phyloP scores from a whole-genome alignment of 2,329 filamentous ascomycete genomes.

The Colletotrichum trifolii region DNA sequence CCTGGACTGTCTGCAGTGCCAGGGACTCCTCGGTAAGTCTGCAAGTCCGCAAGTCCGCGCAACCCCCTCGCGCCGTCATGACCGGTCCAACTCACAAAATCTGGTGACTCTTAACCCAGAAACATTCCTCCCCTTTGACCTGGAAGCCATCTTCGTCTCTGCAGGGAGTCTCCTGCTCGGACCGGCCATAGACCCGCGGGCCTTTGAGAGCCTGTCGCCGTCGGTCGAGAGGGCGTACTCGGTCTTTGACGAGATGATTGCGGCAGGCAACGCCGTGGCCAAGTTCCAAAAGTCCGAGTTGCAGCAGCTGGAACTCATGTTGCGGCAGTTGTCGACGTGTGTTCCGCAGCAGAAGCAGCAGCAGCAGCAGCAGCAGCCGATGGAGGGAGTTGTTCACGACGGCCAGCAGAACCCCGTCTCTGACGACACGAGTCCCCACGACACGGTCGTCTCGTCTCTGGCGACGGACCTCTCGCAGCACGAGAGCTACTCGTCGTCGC shows the following conservation, averaged over 20 bases:
- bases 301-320: conserved; percentile 55
- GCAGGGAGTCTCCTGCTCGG: conserved; percentile 54
- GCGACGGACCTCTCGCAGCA: conserved; percentile 13
- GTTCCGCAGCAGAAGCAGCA: not conserved
- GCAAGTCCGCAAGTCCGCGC: too few species aligned
- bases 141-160: conserved; percentile 57
- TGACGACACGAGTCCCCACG: conserved; percentile 2
- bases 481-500: conserved; percentile 33
- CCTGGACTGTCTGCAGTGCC: conserved; percentile 54
- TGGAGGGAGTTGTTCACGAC: not conserved
- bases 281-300: conserved; percentile 56
- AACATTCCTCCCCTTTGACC: conserved; percentile 60
- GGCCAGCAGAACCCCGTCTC: not conserved
- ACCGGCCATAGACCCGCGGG: conserved; percentile 47
- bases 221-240: conserved; percentile 55
- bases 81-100: not conserved
- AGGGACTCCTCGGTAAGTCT: conserved; percentile 57
- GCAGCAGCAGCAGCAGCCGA: conserved; percentile 6
- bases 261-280: conserved; percentile 58
- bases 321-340: conserved; percentile 43
- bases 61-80: too few species aligned
- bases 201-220: conserved; percentile 46
- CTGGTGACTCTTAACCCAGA: conserved; percentile 45
- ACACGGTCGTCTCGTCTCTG: conserved; percentile 13
- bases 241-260: conserved; percentile 59